Evolutionary conservation across 2,329 filamentous ascomycete species (phyloP), one percentile per base, ranked within the genome.

Genomic region (Verticillium tricorpus): DNA sequence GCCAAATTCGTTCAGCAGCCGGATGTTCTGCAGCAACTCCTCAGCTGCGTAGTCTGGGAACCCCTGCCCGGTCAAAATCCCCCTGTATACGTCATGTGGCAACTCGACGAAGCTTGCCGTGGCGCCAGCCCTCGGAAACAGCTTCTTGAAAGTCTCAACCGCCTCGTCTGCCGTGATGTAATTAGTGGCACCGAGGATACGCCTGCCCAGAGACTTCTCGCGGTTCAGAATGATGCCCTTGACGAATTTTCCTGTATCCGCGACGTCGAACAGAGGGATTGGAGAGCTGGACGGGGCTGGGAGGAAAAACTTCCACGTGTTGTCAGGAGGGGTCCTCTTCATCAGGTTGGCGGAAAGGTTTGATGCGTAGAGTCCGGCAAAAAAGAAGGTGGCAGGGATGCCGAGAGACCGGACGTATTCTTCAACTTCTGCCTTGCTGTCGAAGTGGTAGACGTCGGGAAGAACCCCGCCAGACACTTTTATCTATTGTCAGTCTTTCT

Each of bases 381-480:
- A 72, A 62, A 82, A 79, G 68, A 86, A 86, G 0, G 83, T 79
- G 12, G 75, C 77, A 1, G 79, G 78, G 2, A 88, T 71, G 0
- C 77, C 78, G 2, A 80, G 72, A 0, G 67, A 61, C 12, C 82
- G 80, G 61, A 88, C 85, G 65, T 88, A 86, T n/a, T 76, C 63
- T 65, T 87, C 84, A 14, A 84, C 78, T 35, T 80, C 72, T 32
- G 83, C 81, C 69, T 88, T 88, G 62, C 73, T 74, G 66, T 88
- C 85, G 63, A 88, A 88, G 62, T 83, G 80, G 57, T 72, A 63
- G 7, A 82, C 77, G 19, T 75, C 66, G 3, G 69, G 50, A 1
- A 81, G 69, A 1, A 67, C 69, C 2, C 79, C 80, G 0, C 72
- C 70, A 50, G 75, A 50, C 19, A 50, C 45, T 50, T 6, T 9